Percentiles rank a stretch among this genome's conserved stretches.
Conservation (phyloP, 345 rosid species). For the Salix suchowensis region DNA sequence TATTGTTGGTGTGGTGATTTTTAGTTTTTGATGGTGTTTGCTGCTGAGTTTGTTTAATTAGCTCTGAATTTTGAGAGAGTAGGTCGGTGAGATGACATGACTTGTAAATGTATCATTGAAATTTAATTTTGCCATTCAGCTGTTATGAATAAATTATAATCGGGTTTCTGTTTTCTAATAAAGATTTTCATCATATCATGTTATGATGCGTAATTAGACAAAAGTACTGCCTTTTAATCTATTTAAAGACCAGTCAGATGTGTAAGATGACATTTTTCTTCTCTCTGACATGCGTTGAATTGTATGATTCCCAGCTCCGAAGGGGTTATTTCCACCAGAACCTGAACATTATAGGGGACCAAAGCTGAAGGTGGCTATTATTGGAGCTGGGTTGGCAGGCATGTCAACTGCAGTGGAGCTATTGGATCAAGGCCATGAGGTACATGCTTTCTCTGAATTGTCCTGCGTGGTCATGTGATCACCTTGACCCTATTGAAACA, state of each 20-base stretch:
- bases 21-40: background rate
- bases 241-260: background rate
- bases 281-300: conserved; percentile 1
- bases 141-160: background rate
- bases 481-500: background rate
- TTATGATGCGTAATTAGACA: background rate
- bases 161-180: too few species aligned
- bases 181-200: background rate
- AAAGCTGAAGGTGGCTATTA: conserved; percentile 91
- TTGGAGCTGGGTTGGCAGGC: conserved; percentile 99
- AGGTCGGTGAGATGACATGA: background rate
- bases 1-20: background rate
- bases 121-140: background rate
- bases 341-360: conserved; percentile 91
- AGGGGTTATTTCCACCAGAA: conserved; percentile 93
- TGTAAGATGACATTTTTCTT: background rate
- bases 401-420: conserved; percentile 98
- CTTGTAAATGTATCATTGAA: background rate
- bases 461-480: background rate
- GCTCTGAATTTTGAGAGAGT: background rate
- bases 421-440: conserved; percentile 98
- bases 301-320: conserved; percentile 71
- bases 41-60: background rate
- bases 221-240: background rate
- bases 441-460: conserved; percentile 15